A percentile compares a stretch with the other conserved stretches of the same genome.
Evolutionary conservation across 345 rosid genomes (phyloP).

Genomic region (Lenwebbia sp.): DNA sequence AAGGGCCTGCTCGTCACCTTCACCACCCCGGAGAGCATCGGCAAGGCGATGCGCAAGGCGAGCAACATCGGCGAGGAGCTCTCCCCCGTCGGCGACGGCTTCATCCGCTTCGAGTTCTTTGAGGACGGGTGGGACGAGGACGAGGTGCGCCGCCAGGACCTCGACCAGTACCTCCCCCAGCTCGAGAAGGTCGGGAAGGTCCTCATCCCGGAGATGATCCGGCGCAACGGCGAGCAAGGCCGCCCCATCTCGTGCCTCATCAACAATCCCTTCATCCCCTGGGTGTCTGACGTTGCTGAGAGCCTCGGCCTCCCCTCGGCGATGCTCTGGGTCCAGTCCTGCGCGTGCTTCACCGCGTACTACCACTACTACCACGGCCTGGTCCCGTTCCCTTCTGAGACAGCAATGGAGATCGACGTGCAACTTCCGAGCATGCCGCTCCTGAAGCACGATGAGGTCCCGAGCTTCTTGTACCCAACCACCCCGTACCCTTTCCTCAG

Average conservation of each 20-base stretch:
- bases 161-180: slow-evolving; percentile 23
- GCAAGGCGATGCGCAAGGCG: slow-evolving; percentile 19
- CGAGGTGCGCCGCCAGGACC: slow-evolving; percentile 27
- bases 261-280: slow-evolving; percentile 75
- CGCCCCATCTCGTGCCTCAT: slow-evolving; percentile 74
- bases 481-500: slow-evolving; percentile 26
- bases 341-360: slow-evolving; percentile 57
- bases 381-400: slow-evolving; percentile 44
- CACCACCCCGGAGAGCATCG: slow-evolving; percentile 18
- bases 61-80: slow-evolving; percentile 11
- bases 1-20: slow-evolving; percentile 30
- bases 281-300: slow-evolving; percentile 75
- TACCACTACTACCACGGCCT: slow-evolving; percentile 44
- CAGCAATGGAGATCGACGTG: slow-evolving; percentile 43
- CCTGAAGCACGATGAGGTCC: slow-evolving; percentile 62
- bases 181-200: slow-evolving; percentile 43
- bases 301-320: slow-evolving; percentile 67
- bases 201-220: slow-evolving; percentile 36
- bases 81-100: slow-evolving; percentile 50
- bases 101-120: slow-evolving; percentile 61
- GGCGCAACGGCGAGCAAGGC: slow-evolving; percentile 31
- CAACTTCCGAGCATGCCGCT: slow-evolving; percentile 68
- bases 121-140: slow-evolving; percentile 50
- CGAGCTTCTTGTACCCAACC: slow-evolving; percentile 62
- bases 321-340: slow-evolving; percentile 85